Evolutionary conservation across 768 basidiomycete species (phyloP), one percentile per base, ranked within the genome.

Genomic region (Calocera cornea): DNA sequence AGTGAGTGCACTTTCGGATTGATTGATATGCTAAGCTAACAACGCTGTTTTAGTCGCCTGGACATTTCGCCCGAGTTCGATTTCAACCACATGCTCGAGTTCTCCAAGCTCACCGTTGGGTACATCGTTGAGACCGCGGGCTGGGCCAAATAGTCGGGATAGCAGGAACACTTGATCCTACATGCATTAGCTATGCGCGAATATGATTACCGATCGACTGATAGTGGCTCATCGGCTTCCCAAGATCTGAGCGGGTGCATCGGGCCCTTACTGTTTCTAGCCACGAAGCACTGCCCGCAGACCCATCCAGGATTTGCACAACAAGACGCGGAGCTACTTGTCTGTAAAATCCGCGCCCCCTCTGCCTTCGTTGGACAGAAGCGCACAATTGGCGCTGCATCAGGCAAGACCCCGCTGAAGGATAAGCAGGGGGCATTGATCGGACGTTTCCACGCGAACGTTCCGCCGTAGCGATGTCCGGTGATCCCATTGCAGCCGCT

Each of bases 61-160:
- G 90, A 95, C 74, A 81, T 90, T 68, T 91, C 91, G 12, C 79
- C 84, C 24, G 94, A 95, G 76, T 97, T 97, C 78, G 89, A 87
- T 73, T 97, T 95, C 75, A 77, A 79, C 3, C 94, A 97, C 75
- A 92, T 95, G 90, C 85, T 79, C 77, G 85, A 77, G 77, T 92
- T 92, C 77, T 89, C 89, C 64, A 92, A 92, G 79, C 79, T 92
- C 65, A 88, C 87, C 40, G 85, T 88, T 31, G 89, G 87, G 1
- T 89, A 87, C 74, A 88, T 84, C 11, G 82, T 91, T 70, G 90
- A 92, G 75, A 81, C 92, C 34, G 84, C 75, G 24, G 81, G 80
- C n/a, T 80, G 79, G 78, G 73, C 74, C 66, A 66, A 67, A 60
- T 60, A 60, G 54, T 60, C 54, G 54, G n/a, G 34, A 29, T 38